phyloP scores from a whole-genome alignment of 257 asterid species.

The Solanum boliviense region DNA sequence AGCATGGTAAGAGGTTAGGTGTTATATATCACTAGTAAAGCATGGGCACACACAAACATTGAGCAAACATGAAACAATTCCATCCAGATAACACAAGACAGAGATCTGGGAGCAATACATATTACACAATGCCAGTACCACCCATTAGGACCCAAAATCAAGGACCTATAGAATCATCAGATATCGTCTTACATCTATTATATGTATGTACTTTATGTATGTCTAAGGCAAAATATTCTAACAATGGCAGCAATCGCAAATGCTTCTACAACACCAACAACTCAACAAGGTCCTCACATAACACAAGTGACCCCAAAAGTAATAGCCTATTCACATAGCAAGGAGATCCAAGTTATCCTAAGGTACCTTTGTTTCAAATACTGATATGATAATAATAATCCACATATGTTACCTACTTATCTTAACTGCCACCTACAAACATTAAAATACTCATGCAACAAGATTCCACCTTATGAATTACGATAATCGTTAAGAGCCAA shows the following conservation, averaged over 20 bases:
- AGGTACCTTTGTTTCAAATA: background rate
- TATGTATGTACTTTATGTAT: background rate
- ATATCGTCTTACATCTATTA: background rate
- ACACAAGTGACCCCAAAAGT: background rate
- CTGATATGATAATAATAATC: background rate
- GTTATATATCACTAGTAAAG: background rate
- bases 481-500: background rate
- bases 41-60: background rate
- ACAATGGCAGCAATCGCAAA: background rate
- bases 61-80: background rate
- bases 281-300: background rate
- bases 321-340: background rate
- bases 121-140: background rate
- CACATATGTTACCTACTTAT: background rate
- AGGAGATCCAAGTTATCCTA: background rate
- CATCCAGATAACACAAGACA: background rate
- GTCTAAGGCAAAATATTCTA: background rate
- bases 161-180: background rate
- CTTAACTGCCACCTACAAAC: background rate
- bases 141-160: background rate
- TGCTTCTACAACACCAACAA: background rate
- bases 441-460: background rate
- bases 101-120: background rate
- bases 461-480: background rate
- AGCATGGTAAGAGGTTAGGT: background rate